A percentile compares a stretch with the other conserved stretches of the same genome.
Conservation (phyloP, 1,284 basidiomycete genomes). For the Apiotrichum veenhuisii region DNA sequence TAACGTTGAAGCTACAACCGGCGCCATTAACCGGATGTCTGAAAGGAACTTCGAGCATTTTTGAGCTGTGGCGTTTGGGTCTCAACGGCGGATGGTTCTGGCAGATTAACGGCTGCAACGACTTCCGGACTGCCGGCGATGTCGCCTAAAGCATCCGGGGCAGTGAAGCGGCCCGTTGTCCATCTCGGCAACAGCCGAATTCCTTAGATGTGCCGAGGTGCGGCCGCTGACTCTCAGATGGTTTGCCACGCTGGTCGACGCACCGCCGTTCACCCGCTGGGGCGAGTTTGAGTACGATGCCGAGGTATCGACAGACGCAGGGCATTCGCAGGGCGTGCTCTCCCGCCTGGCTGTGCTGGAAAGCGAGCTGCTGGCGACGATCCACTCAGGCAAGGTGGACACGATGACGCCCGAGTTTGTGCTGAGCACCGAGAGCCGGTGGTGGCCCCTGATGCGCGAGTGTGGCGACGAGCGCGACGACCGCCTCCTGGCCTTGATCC, state of each 20-base stretch:
- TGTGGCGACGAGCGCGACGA: conserved; percentile 16
- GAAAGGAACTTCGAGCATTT: neutral
- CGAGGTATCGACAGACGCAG: conserved; percentile 17
- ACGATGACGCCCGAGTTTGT: conserved; percentile 27
- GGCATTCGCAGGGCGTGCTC: conserved; percentile 17
- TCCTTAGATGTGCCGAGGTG: too few relatives aligned
- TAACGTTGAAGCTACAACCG: too few relatives aligned
- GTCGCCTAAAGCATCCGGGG: too few relatives aligned
- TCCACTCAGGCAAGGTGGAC: conserved; percentile 24
- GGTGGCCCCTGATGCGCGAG: conserved; percentile 21
- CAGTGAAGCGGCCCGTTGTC: too few relatives aligned
- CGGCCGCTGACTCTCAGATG: conserved; percentile 15
- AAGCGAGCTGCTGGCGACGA: conserved; percentile 22
- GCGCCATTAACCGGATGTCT: too few relatives aligned
- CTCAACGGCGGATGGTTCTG: too few relatives aligned
- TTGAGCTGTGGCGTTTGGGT: neutral
- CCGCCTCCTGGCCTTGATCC: conserved; percentile 11
- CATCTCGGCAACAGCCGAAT: too few relatives aligned
- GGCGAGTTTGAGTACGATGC: conserved; percentile 25
- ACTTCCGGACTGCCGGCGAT: too few relatives aligned
- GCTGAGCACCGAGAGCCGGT: conserved; percentile 15
- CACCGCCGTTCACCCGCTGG: conserved; percentile 14
- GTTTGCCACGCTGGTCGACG: conserved; percentile 19
- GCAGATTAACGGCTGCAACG: too few relatives aligned
- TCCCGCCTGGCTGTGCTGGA: conserved; percentile 20